These are phyloP conservation scores for Fusarium nurragi DNA, from an alignment of 2,329 filamentous ascomycete genomes.

Conservation along the genomic window DNA sequence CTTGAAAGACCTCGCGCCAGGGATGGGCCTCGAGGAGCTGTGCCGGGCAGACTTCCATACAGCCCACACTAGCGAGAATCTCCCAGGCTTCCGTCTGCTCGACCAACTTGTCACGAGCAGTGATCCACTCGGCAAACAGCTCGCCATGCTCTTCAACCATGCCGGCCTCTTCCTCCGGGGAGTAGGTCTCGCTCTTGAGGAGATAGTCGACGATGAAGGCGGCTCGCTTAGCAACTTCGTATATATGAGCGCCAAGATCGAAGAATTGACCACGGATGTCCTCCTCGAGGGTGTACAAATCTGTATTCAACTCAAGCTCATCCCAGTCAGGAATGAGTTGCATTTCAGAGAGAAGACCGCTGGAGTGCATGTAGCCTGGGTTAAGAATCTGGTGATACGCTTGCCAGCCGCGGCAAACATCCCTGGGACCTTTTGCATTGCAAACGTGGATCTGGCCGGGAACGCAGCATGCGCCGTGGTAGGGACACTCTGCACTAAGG, in stretches of 20 bases:
- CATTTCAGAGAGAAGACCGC: background rate
- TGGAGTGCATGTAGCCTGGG: background rate
- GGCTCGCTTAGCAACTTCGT: background rate
- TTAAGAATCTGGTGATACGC: conserved; percentile 11
- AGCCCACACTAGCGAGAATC: conserved; percentile 1
- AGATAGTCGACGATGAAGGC: background rate
- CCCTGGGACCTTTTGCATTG: accelerated
- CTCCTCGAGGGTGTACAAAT: conserved; percentile 2
- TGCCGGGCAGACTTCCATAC: conserved; percentile 26
- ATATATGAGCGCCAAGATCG: conserved; percentile 11
- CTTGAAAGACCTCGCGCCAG: background rate
- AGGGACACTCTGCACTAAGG: background rate
- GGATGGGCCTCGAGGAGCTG: background rate
- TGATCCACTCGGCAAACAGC: background rate
- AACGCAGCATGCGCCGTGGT: conserved; percentile 14
- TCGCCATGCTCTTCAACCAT: conserved; percentile 2
- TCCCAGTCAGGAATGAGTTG: background rate
- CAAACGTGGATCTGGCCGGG: background rate
- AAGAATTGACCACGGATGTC: conserved; percentile 20
- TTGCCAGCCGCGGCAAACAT: conserved; percentile 11
- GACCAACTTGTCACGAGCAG: background rate
- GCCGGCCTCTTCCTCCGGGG: background rate
- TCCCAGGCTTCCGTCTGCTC: conserved; percentile 7
- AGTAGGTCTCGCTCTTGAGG: accelerated
- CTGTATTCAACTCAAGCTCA: background rate